A percentile compares a stretch with the other conserved stretches of the same genome.
These are phyloP conservation scores for Lipomyces sp. DNA, from an alignment of 805 yeast species.

Conservation along the genomic window DNA sequence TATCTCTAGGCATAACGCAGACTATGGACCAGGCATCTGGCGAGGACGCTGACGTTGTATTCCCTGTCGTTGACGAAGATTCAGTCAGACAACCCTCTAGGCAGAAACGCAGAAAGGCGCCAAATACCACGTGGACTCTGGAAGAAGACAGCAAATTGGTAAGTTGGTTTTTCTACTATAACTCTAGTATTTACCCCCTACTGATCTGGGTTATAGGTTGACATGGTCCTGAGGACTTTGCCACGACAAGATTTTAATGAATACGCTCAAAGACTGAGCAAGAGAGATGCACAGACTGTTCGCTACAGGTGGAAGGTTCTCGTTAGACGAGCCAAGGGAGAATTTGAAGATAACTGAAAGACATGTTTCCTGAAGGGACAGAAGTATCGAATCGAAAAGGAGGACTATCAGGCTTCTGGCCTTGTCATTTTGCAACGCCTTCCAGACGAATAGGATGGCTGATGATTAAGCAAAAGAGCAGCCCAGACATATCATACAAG, in stretches of 20 bases:
- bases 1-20: no score
- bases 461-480: no score
- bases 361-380: no score
- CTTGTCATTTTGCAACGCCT: no score
- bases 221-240: constrained; percentile 35
- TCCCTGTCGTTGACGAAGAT: no score
- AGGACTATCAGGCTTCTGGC: no score
- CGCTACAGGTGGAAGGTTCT: constrained; percentile 39
- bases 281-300: constrained; percentile 39
- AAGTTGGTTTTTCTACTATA: constrained; percentile 4
- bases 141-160: constrained; percentile 37
- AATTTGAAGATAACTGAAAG: constrained; percentile 12
- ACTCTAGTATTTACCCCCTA: background rate
- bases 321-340: constrained; percentile 37
- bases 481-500: no score
- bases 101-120: constrained; percentile 33
- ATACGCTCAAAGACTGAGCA: constrained; percentile 36
- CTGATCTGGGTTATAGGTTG: constrained; percentile 26
- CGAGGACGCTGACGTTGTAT: no score
- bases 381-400: no score
- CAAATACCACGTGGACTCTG: constrained; percentile 37
- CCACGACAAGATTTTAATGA: constrained; percentile 38
- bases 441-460: no score
- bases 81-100: background rate
- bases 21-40: no score